These are phyloP conservation scores for Candida golubevii DNA, from an alignment of 805 yeast species.

Conservation along the genomic window DNA sequence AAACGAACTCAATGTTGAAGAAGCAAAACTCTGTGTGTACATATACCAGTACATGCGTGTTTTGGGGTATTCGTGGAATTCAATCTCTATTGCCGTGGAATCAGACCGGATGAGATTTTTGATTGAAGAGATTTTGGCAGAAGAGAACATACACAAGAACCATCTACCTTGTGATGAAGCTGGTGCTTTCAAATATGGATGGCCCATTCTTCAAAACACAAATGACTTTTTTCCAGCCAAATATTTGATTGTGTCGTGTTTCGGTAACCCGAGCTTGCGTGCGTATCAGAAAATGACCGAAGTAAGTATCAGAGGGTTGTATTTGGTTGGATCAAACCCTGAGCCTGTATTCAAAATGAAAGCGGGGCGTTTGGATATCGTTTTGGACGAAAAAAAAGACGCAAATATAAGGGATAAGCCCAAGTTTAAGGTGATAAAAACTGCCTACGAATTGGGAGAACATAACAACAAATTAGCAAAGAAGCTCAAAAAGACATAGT, in stretches of 20 bases:
- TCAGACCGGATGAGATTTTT: constrained; percentile 39
- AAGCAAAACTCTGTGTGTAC: constrained; percentile 46
- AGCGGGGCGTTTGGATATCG: neutral
- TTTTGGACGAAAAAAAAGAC: no score
- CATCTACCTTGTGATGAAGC: constrained; percentile 3
- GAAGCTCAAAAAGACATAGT: no score
- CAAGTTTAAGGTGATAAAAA: no score
- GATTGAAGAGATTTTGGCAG: constrained; percentile 36
- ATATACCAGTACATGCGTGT: constrained; percentile 44
- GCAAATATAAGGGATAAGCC: no score
- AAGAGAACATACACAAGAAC: constrained; percentile 20
- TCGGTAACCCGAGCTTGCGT: constrained; percentile 3
- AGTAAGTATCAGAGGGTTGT: constrained; percentile 4
- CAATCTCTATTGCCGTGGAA: constrained; percentile 40
- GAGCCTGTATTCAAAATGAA: constrained; percentile 6
- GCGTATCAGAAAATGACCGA: constrained; percentile 3
- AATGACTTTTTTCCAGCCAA: constrained; percentile 3
- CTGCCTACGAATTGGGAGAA: no score
- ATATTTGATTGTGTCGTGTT: constrained; percentile 10
- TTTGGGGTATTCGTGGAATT: constrained; percentile 36
- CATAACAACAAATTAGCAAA: no score
- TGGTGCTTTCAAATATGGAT: constrained; percentile 2
- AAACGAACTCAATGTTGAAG: constrained; percentile 13
- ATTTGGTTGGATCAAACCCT: constrained; percentile 7
- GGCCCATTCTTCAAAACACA: constrained; percentile 10